Percentiles rank a stretch among this genome's conserved stretches.
Conservation (phyloP, 495 filamentous ascomycete genomes). For the Penicillium malachiteum region DNA sequence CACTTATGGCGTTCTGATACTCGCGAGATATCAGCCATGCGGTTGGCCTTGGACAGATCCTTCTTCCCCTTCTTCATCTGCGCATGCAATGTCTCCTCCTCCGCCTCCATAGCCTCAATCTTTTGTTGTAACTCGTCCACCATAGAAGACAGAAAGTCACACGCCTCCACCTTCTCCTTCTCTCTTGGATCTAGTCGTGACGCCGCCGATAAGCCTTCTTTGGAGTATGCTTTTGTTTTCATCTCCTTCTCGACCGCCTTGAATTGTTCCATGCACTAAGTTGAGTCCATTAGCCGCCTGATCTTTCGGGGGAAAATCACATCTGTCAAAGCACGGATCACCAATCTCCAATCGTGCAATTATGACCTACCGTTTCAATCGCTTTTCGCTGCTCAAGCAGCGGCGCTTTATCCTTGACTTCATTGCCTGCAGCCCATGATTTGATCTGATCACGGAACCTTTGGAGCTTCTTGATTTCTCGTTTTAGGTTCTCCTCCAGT, state of each 20-base stretch:
- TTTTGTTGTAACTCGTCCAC: constrained; percentile 93
- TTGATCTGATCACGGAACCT: constrained; percentile 97
- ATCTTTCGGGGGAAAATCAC: background rate
- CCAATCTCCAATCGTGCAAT: background rate
- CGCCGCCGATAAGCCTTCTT: constrained; percentile 88
- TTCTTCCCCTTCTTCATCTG: constrained; percentile 94
- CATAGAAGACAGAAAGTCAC: constrained; percentile 79
- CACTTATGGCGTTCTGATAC: constrained; percentile 92
- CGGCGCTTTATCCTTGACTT: constrained; percentile 98
- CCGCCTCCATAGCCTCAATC: constrained; percentile 89
- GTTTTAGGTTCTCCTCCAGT: constrained; percentile 93
- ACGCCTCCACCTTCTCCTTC: constrained; percentile 82
- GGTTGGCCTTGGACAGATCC: constrained; percentile 75
- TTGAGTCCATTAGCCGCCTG: constrained; percentile 7
- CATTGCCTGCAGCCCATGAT: constrained; percentile 93
- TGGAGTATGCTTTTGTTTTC: constrained; percentile 99
- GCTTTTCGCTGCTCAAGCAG: constrained; percentile 87
- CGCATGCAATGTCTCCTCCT: constrained; percentile 80
- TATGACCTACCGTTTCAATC: constrained; percentile 79
- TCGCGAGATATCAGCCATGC: constrained; percentile 79
- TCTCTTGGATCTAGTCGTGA: constrained; percentile 93
- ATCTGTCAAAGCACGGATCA: background rate
- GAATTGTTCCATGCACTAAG: constrained; percentile 99
- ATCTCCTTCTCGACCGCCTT: constrained; percentile 99
- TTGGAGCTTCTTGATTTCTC: constrained; percentile 99